Evolutionary conservation across 768 basidiomycete genomes (phyloP).

Genomic region (Fistulinella prunicolor): DNA sequence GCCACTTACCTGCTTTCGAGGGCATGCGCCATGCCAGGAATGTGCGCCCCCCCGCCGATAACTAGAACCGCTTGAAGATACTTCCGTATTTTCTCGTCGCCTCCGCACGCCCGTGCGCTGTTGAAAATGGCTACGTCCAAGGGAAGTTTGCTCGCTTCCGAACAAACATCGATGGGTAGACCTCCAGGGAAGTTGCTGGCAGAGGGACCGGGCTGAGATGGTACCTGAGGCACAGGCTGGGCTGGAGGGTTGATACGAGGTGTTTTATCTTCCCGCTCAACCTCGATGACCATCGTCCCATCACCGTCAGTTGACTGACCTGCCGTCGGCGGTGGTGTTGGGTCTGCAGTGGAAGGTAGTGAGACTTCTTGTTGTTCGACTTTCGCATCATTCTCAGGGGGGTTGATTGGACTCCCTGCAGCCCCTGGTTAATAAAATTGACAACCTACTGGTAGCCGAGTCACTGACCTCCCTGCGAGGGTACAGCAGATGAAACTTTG

Average conservation of each 20-base stretch:
- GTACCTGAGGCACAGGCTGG: constrained; percentile 16
- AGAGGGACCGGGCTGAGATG: constrained; percentile 20
- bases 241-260: constrained; percentile 26
- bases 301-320: constrained; percentile 25
- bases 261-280: constrained; percentile 41
- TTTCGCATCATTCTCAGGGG: constrained; percentile 26
- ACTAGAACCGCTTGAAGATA: constrained; percentile 86
- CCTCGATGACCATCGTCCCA: constrained; percentile 45
- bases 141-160: constrained; percentile 86
- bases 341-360: constrained; percentile 32
- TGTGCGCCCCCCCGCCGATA: constrained; percentile 78
- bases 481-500: constrained; percentile 20
- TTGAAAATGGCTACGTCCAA: constrained; percentile 93
- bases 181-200: constrained; percentile 38
- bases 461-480: constrained; percentile 28
- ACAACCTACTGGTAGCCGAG: not conserved
- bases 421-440: not conserved
- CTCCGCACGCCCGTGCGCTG: constrained; percentile 81
- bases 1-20: constrained; percentile 72
- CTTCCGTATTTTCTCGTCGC: constrained; percentile 87
- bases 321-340: constrained; percentile 28
- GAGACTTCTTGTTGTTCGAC: constrained; percentile 36
- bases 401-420: constrained; percentile 23
- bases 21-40: constrained; percentile 82
- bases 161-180: constrained; percentile 69